Conservation (phyloP, 805 yeast species). For the Ogataea dorogensis region DNA sequence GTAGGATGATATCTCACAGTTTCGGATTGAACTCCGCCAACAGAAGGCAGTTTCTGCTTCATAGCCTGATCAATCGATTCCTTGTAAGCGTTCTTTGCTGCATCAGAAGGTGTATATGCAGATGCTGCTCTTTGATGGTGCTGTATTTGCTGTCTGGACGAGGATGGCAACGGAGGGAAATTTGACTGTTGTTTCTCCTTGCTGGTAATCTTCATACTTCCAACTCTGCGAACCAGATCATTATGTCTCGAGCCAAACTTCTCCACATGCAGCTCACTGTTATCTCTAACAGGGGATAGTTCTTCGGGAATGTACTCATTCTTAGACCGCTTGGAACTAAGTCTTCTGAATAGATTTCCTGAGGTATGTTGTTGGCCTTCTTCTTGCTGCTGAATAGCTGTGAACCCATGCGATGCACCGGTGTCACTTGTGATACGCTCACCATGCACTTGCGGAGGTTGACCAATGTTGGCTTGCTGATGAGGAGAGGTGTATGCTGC, state of each 20-base stretch:
- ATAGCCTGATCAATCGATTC: slow-evolving; percentile 10
- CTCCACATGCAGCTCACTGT: slow-evolving; percentile 15
- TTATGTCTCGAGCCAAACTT: slow-evolving; percentile 16
- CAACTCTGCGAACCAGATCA: slow-evolving; percentile 53
- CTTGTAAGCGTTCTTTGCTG: slow-evolving; percentile 27
- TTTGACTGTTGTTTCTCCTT: slow-evolving; percentile 45
- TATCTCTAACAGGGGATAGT: slow-evolving; percentile 17
- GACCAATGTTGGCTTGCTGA: slow-evolving; percentile 23
- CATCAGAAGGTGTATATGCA: slow-evolving; percentile 36
- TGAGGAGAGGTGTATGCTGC: slow-evolving; percentile 44
- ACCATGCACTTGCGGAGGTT: slow-evolving; percentile 24
- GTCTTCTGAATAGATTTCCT: slow-evolving; percentile 33
- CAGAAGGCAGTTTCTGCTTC: slow-evolving; percentile 12
- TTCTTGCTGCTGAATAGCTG: slow-evolving; percentile 20
- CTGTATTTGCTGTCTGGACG: slow-evolving; percentile 30
- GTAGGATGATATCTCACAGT: slow-evolving; percentile 60
- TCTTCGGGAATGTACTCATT: slow-evolving; percentile 21
- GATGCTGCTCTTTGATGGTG: slow-evolving; percentile 39
- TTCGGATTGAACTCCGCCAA: slow-evolving; percentile 32
- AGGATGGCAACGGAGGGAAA: slow-evolving; percentile 31
- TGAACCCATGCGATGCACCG: slow-evolving; percentile 15
- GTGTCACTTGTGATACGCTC: slow-evolving; percentile 12
- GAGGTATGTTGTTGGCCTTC: slow-evolving; percentile 17
- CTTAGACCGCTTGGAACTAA: slow-evolving; percentile 32
- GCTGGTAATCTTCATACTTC: slow-evolving; percentile 59